Evolutionary conservation across 1,284 basidiomycete species (phyloP).

Genomic region (Leccinum solheimii): DNA sequence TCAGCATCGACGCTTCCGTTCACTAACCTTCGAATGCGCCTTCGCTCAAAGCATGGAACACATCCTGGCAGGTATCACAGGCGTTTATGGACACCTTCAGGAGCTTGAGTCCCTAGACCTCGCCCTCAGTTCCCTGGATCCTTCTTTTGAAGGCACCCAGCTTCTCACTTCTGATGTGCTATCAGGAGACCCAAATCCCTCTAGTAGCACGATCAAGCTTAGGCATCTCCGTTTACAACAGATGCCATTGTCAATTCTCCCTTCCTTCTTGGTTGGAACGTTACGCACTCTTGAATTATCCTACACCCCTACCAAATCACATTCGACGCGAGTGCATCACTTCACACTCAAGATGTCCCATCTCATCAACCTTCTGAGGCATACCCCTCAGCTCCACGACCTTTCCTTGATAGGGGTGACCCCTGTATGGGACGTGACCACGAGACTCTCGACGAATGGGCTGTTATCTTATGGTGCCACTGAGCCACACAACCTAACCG

Average conservation of each 20-base stretch:
- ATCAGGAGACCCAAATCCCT: constrained; percentile 10
- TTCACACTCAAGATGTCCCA: constrained; percentile 39
- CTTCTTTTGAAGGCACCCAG: constrained; percentile 27
- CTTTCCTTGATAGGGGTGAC: constrained; percentile 44
- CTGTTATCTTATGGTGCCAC: constrained; percentile 7
- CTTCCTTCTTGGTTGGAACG: constrained; percentile 37
- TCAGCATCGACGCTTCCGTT: constrained; percentile 34
- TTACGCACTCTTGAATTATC: constrained; percentile 43
- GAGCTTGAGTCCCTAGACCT: constrained; percentile 37
- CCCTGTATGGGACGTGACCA: constrained; percentile 40
- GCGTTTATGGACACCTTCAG: constrained; percentile 29
- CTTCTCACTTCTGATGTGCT: constrained; percentile 28
- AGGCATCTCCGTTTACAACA: constrained; percentile 41
- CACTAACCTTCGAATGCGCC: constrained; percentile 38
- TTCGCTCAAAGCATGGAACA: constrained; percentile 31
- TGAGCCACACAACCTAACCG: constrained; percentile 3
- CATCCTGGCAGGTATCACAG: constrained; percentile 22
- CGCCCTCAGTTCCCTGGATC: constrained; percentile 30
- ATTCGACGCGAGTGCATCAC: constrained; percentile 20
- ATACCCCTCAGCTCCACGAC: constrained; percentile 42
- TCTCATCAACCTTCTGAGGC: constrained; percentile 38
- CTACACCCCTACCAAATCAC: constrained; percentile 35
- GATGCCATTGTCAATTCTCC: constrained; percentile 41
- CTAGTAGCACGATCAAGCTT: constrained; percentile 23
- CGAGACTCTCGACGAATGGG: constrained; percentile 18